Evolutionary conservation across 2,329 filamentous ascomycete species (phyloP).

Genomic region (Pseudomassariella vexata): DNA sequence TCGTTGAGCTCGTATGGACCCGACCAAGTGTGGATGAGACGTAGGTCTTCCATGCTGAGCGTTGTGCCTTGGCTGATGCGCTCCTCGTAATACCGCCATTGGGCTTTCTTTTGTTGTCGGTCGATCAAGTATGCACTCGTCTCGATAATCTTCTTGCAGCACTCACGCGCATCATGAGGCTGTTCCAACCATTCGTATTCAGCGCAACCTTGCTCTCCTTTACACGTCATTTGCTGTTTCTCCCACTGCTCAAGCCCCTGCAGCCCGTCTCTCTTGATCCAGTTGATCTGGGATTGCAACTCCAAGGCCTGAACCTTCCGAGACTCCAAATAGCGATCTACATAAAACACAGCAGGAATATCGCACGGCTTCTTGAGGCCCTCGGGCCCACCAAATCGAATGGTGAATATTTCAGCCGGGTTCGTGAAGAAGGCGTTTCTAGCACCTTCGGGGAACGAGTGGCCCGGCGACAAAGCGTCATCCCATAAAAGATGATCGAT

Average conservation of each 20-base stretch:
- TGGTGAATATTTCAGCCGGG: constrained; percentile 43
- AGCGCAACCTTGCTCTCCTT: constrained; percentile 14
- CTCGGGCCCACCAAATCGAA: constrained; percentile 37
- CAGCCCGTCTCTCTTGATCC: constrained; percentile 11
- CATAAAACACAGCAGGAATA: constrained; percentile 46
- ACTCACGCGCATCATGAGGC: constrained; percentile 18
- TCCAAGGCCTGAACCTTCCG: constrained; percentile 39
- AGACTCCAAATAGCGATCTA: constrained; percentile 44
- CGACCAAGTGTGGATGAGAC: constrained; percentile 30
- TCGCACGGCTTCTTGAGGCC: constrained; percentile 39
- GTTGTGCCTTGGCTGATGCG: constrained; percentile 11
- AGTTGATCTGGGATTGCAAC: constrained; percentile 31
- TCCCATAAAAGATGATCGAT: constrained; percentile 44
- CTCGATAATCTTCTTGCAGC: constrained; percentile 17
- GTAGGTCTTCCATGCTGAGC: constrained; percentile 22
- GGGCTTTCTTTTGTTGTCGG: constrained; percentile 16
- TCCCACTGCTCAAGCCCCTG: constrained; percentile 14
- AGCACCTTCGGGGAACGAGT: constrained; percentile 24
- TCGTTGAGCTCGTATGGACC: constrained; percentile 30
- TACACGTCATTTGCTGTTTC: constrained; percentile 13
- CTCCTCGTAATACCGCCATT: constrained; percentile 19
- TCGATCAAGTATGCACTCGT: constrained; percentile 15
- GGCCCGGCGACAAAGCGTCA: constrained; percentile 31
- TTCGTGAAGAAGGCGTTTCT: constrained; percentile 39
- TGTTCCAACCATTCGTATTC: constrained; percentile 14